Base-by-base conservation (phyloP, 2,329 filamentous ascomycete species). In the Gyromitra esculenta region DNA sequence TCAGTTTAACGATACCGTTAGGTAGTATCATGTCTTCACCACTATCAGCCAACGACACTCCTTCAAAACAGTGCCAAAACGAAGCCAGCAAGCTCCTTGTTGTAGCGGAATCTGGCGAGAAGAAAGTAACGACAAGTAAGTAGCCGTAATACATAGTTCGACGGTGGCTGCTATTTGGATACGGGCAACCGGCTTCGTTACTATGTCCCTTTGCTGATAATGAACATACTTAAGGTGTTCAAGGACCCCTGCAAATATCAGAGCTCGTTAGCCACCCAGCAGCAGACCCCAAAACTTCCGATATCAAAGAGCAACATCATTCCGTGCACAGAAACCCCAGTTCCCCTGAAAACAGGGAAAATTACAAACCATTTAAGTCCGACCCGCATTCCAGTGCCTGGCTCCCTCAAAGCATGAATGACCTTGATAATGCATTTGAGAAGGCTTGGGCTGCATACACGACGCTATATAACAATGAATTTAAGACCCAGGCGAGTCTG, bases 361-460 rank as follows among this genome's bases (percentile, higher is more conserved):
- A 11, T 3, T 15, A 50, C 13, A 43, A 52, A 52, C 15, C 4
- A 6, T 52, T 18, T 52, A 2, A 35, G 1, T 5, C 11, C 11
- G 63, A 18, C 18, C 48, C 50, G 11, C 56, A 56, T 18, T 35
- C 48, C 21, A 67, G 37, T 18, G 25, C 50, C 35, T 67, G 64
- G 50, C 50, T 57, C 4, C 64, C 56, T 5, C 48, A 56, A 18
- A 57, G 64, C 3, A 45, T 21, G n/a, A 56, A 11, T 15, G 6
- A 25, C 13, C 48, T 67, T 11, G 50, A 67, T 35, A 37, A 41
- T 45, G 64, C 50, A 11, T 67, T 67, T 7, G 64, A 67, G 35
- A 67, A 13, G 13, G 64, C 64, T 1, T 67, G 64, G 64, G 18
- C 21, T 52, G 64, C 64, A 13, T 67, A 57, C 15, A 57, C 50